A percentile compares a stretch with the other conserved stretches of the same genome.
phyloP scores from a whole-genome alignment of 768 basidiomycete genomes.

The Pleurotus platypus region DNA sequence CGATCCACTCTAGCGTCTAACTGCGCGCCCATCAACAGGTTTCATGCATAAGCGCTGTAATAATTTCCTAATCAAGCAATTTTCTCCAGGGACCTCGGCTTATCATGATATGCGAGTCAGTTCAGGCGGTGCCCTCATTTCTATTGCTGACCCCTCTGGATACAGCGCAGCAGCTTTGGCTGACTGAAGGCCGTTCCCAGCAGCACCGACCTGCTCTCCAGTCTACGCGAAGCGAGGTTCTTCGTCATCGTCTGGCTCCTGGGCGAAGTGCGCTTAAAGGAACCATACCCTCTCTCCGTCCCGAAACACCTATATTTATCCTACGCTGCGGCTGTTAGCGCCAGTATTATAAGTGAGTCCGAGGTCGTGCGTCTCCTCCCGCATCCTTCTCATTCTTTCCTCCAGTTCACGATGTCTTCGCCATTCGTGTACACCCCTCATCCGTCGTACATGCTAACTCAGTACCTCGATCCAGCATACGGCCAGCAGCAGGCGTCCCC shows the following conservation, averaged over 20 bases:
- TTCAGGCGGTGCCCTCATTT: too few species aligned
- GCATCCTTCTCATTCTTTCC: background rate
- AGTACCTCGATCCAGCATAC: constrained; percentile 27
- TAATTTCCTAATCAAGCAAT: too few species aligned
- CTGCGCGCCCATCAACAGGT: background rate
- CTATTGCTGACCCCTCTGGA: too few species aligned
- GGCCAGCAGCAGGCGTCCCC: constrained; percentile 33
- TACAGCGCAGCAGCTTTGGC: too few species aligned
- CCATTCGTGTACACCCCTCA: constrained; percentile 42
- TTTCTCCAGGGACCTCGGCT: too few species aligned
- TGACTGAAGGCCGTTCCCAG: too few species aligned
- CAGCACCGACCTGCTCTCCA: too few species aligned
- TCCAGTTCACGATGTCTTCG: constrained; percentile 27
- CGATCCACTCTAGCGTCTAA: background rate
- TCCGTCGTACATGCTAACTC: constrained; percentile 28
- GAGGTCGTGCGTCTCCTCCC: background rate
- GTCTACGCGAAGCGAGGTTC: too few species aligned
- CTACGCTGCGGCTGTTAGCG: background rate
- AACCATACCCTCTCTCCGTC: background rate
- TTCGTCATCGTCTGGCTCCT: background rate
- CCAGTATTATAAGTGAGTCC: background rate
- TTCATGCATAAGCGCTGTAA: background rate
- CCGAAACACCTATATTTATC: background rate
- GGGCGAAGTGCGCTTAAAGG: background rate
- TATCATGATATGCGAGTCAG: too few species aligned